phyloP scores from a whole-genome alignment of 768 basidiomycete species.

The Tylopilus felleus region DNA sequence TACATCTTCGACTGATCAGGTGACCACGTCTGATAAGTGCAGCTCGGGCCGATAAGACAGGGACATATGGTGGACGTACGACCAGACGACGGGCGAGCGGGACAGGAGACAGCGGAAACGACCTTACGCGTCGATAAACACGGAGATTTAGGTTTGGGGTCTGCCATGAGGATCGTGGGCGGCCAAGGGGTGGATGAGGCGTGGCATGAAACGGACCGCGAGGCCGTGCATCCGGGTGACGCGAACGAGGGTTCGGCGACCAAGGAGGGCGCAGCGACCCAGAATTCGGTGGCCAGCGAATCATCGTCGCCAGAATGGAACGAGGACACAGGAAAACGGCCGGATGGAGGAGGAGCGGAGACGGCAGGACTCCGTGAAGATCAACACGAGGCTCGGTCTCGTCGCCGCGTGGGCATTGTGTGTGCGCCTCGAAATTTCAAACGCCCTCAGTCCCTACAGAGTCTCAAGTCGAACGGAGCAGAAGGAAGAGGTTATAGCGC shows the following conservation, averaged over 20 bases:
- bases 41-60: conserved; percentile 2
- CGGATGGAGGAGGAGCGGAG: conserved; percentile 19
- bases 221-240: conserved; percentile 24
- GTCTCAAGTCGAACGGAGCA: conserved; percentile 24
- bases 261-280: conserved; percentile 1
- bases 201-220: conserved; percentile 17
- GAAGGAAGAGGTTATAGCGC: conserved; percentile 7
- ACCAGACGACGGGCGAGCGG: background rate
- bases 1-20: background rate
- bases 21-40: conserved; percentile 5
- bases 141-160: conserved; percentile 25
- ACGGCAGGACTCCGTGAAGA: conserved; percentile 15
- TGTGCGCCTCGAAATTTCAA: conserved; percentile 35
- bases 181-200: conserved; percentile 22
- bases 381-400: conserved; percentile 38
- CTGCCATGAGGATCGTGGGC: conserved; percentile 25
- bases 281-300: conserved; percentile 4
- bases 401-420: conserved; percentile 42
- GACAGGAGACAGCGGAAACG: background rate
- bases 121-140: conserved; percentile 3
- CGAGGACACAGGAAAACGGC: background rate
- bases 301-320: background rate
- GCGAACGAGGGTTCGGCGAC: conserved; percentile 11
- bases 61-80: conserved; percentile 1
- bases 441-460: conserved; percentile 30